Percentiles rank a stretch among this genome's conserved stretches.
Evolutionary conservation across 1,284 basidiomycete genomes (phyloP).

Genomic region (Coriolopsis trogii): DNA sequence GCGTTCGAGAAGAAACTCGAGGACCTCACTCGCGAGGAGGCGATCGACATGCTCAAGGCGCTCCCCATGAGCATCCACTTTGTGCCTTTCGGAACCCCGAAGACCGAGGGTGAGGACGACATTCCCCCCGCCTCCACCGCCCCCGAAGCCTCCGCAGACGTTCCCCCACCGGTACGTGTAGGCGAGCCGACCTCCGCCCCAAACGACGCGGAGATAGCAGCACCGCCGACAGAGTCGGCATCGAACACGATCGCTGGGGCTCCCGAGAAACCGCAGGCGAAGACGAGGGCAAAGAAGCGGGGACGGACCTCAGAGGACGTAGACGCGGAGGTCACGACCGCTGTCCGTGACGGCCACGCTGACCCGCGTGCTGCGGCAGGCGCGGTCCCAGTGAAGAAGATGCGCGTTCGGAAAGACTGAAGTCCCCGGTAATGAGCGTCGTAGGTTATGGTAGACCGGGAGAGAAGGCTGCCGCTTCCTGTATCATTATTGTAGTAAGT

Average conservation of each 20-base stretch:
- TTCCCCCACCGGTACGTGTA: not conserved
- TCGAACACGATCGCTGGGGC: not conserved
- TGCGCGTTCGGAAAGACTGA: not conserved
- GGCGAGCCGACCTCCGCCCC: not conserved
- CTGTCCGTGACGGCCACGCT: not conserved
- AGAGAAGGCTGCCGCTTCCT: not conserved
- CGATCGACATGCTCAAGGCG: slow-evolving; percentile 18
- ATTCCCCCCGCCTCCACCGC: not conserved
- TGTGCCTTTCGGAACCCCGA: slow-evolving; percentile 2
- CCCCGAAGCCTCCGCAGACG: not conserved
- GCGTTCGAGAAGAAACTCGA: slow-evolving; percentile 17
- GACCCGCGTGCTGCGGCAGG: not conserved
- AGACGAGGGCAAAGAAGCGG: not conserved
- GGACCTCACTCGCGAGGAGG: slow-evolving; percentile 23
- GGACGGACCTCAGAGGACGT: not conserved
- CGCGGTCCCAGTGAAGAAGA: not conserved
- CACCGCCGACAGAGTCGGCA: not conserved
- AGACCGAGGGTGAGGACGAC: not conserved
- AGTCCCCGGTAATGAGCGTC: not conserved
- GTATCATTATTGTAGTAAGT: slow-evolving; percentile 3
- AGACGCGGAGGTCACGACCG: not conserved
- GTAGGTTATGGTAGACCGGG: not conserved
- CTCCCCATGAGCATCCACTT: slow-evolving; percentile 19
- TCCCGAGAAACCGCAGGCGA: not conserved
- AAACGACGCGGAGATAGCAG: not conserved